phyloP scores from a whole-genome alignment of 1,284 basidiomycete genomes.

The Leccinum pachyderme region DNA sequence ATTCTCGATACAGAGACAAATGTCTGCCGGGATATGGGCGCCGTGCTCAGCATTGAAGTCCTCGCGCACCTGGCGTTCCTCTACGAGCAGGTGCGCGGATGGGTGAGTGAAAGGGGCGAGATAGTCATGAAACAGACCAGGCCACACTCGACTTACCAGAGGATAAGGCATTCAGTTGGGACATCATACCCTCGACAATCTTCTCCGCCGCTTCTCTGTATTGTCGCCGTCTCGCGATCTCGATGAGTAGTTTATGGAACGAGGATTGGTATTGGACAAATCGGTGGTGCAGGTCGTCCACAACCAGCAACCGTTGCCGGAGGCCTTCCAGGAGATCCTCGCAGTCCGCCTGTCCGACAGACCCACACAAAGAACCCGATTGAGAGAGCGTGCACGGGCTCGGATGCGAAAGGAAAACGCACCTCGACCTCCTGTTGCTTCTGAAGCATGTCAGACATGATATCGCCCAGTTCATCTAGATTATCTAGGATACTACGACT shows the following conservation, averaged over 20 bases:
- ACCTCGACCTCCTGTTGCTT: constrained; percentile 68
- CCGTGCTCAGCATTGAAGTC: constrained; percentile 73
- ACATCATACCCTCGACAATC: constrained; percentile 63
- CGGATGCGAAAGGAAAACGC: constrained; percentile 1
- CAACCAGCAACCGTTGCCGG: constrained; percentile 55
- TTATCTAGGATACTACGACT: constrained; percentile 53
- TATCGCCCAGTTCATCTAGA: constrained; percentile 71
- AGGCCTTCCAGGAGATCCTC: constrained; percentile 53
- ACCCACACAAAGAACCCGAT: neutral
- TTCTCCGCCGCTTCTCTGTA: constrained; percentile 64
- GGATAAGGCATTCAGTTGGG: constrained; percentile 57
- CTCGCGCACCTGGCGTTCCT: constrained; percentile 61
- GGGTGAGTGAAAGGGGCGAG: neutral
- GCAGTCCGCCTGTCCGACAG: constrained; percentile 44
- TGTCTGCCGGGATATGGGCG: constrained; percentile 67
- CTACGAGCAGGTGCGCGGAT: constrained; percentile 35
- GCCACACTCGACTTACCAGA: constrained; percentile 47
- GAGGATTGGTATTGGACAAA: constrained; percentile 67
- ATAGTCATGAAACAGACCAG: constrained; percentile 2
- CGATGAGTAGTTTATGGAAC: constrained; percentile 67
- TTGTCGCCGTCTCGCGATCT: constrained; percentile 64
- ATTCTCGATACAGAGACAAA: constrained; percentile 72
- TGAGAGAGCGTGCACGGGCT: neutral
- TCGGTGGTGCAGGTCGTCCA: constrained; percentile 61
- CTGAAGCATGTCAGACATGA: constrained; percentile 73